A percentile compares a stretch with the other conserved stretches of the same genome.
Conservation (phyloP, 331 rosid genomes). For the Telfairia occidentalis region DNA sequence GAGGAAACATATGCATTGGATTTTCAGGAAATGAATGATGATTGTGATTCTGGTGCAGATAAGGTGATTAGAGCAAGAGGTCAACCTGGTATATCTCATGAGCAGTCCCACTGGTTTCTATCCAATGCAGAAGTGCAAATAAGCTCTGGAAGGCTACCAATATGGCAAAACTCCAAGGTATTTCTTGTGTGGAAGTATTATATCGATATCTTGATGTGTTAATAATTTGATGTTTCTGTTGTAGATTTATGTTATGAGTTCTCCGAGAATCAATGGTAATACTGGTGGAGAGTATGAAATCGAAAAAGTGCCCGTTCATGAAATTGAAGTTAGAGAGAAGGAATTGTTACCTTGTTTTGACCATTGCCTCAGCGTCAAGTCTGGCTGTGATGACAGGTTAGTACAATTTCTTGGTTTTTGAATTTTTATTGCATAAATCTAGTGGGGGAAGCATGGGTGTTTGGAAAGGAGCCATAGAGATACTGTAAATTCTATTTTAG, state of each 20-base stretch:
- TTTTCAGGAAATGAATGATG: conserved; percentile 23
- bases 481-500: neutral
- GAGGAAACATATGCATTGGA: conserved; percentile 28
- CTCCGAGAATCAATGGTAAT: conserved; percentile 25
- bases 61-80: conserved; percentile 16
- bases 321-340: conserved; percentile 62
- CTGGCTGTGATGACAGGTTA: conserved; percentile 65
- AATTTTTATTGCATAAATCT: neutral
- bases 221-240: conserved; percentile 11
- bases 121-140: conserved; percentile 88
- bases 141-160: conserved; percentile 51
- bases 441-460: neutral
- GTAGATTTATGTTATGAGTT: conserved; percentile 47
- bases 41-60: conserved; percentile 24
- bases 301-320: conserved; percentile 53
- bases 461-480: neutral
- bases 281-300: conserved; percentile 63
- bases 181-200: conserved; percentile 10
- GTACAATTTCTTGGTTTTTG: neutral
- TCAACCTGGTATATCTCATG: conserved; percentile 36
- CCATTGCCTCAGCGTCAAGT: conserved; percentile 57
- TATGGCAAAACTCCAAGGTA: conserved; percentile 86
- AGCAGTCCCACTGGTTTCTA: conserved; percentile 47
- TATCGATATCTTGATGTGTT: conserved; percentile 8
- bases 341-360: conserved; percentile 74